These are phyloP conservation scores for Isochrysis galbana DNA, from an alignment of 78 protist species.

Conservation along the genomic window DNA sequence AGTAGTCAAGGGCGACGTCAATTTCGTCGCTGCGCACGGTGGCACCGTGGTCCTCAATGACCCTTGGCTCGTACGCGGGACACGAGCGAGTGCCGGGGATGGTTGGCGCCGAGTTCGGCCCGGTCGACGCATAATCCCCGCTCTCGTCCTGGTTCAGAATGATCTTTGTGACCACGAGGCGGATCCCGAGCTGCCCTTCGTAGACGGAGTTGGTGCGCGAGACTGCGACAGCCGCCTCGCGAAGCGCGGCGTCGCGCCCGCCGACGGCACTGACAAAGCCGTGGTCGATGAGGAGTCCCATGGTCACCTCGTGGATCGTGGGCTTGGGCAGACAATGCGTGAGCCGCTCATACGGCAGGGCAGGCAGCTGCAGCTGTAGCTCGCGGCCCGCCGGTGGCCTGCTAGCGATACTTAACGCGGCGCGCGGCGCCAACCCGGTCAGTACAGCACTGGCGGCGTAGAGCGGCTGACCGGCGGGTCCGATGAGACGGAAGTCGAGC, in stretches of 20 bases:
- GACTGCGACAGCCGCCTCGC: background rate
- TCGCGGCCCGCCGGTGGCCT: too few relatives aligned
- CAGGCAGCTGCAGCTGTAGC: background rate
- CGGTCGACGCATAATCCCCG: background rate
- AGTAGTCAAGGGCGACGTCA: background rate
- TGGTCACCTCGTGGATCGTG: background rate
- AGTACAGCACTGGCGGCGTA: too few relatives aligned
- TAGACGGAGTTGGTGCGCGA: background rate
- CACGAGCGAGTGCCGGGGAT: background rate
- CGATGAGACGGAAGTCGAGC: too few relatives aligned
- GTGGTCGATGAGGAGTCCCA: background rate
- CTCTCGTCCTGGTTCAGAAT: background rate
- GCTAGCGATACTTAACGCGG: too few relatives aligned
- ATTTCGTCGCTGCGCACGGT: background rate
- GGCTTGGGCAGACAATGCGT: background rate
- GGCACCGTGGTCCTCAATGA: background rate
- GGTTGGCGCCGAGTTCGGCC: background rate
- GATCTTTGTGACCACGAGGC: background rate
- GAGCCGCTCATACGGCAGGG: background rate
- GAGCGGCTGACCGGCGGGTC: too few relatives aligned
- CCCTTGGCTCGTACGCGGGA: background rate
- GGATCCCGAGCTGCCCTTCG: background rate
- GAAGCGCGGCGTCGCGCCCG: conserved; percentile 1
- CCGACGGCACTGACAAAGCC: background rate
- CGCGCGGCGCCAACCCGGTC: too few relatives aligned